Percentiles rank a stretch among this genome's conserved stretches.
phyloP scores from a whole-genome alignment of 345 rosid species.

The Streptanthus diversifolius region DNA sequence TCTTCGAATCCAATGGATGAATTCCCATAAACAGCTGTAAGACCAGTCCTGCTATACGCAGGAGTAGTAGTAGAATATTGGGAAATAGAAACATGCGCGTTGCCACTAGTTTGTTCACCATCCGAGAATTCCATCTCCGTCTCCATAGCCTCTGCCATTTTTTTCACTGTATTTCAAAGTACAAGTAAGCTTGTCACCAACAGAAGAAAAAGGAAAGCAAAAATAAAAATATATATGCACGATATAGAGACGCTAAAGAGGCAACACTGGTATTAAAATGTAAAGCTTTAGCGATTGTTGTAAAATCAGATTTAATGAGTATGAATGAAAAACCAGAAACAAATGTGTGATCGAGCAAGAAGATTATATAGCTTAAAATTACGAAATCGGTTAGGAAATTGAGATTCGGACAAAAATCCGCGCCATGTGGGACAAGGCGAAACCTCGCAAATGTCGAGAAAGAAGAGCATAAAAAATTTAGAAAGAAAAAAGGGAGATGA shows the following conservation, averaged over 20 bases:
- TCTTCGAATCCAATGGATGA: conserved; percentile 10
- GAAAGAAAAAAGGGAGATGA: not conserved
- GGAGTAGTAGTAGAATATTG: conserved; percentile 3
- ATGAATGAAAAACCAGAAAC: not conserved
- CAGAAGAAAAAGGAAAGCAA: not conserved
- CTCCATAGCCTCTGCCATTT: conserved; percentile 28
- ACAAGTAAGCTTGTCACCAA: not conserved
- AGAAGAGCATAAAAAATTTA: not conserved
- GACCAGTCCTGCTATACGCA: not conserved
- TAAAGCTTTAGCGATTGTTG: not conserved
- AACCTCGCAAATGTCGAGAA: not conserved
- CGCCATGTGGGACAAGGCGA: not conserved
- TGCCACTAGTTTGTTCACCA: conserved; percentile 22
- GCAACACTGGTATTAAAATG: no score
- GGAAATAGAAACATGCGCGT: not conserved
- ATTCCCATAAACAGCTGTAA: conserved; percentile 16
- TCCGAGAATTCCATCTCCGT: conserved; percentile 34
- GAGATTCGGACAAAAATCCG: not conserved
- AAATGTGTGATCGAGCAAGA: conserved; percentile 8
- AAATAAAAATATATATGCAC: not conserved
- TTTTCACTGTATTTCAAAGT: not conserved
- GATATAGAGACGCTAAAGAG: not conserved
- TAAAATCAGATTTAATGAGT: not conserved
- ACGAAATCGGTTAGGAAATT: not conserved
- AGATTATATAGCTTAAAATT: not conserved